Base-by-base conservation (phyloP, 2,329 filamentous ascomycete species). In the Niveomyces coronatus region DNA sequence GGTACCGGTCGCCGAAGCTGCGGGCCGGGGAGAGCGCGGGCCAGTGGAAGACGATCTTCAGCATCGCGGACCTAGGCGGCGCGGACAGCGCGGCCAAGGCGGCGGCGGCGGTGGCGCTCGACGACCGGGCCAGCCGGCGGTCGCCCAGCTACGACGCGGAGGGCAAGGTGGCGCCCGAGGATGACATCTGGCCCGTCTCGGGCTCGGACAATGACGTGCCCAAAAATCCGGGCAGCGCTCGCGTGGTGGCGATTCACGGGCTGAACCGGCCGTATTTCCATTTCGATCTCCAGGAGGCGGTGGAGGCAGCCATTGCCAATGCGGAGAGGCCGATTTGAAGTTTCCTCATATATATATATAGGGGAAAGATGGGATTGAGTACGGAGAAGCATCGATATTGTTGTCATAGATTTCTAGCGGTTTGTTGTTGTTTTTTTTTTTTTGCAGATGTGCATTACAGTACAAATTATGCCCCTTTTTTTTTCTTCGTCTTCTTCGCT, bases 11-110 rank as follows among this genome's bases (percentile, higher is more conserved):
- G 5, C 61, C 49, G 9, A 49, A 23, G 39, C 51, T 16, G 39
- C 10, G 44, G n/a, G 29, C 40, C 31, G 40, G 46, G 30, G 47
- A 49, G 39, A 45, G 44, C 11, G 37, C 53, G 3, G 52, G 51
- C 13, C 49, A 57, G 15, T 61, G 57, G 58, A 88, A 86, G 60
- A 84, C 86, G 16, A 88, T 96, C 49, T 96, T 95, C 70, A 86
- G 78, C 53, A 88, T 96, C 23, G 85, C 89, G 1, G 86, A 94
- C 53, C 76, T 94, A 36, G 78, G 85, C 42, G 82, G 87, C 9
- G 64, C 67, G 1, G 65, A 79, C 40, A 85, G 80, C 14, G 83
- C 82, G 1, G 50, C 56, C 8, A 47, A 47, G 10, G 53, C 53
- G 18, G 79, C 80, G 2, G 74, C 74, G 10, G 53, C 53, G 18